A percentile compares a stretch with the other conserved stretches of the same genome.
phyloP scores from a whole-genome alignment of 1,284 basidiomycete genomes.

The Flammula alnicola region DNA sequence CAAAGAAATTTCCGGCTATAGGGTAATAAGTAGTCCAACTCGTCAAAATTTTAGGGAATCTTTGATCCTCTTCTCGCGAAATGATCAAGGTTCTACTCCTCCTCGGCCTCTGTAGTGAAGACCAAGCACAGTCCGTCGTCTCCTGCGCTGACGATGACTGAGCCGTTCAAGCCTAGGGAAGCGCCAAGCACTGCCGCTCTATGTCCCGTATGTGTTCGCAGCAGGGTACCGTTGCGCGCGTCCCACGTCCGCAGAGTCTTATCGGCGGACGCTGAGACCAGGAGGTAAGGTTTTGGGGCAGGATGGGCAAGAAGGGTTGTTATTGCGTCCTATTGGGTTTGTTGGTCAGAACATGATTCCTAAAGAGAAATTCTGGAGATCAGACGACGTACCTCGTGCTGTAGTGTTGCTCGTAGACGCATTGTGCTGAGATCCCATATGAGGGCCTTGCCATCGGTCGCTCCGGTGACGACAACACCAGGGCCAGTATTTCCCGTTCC shows the following conservation, averaged over 20 bases:
- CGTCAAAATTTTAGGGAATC: too few species aligned
- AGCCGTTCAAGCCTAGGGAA: constrained; percentile 69
- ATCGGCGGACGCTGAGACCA: constrained; percentile 88
- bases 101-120: constrained; percentile 63
- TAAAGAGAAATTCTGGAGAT: constrained; percentile 3
- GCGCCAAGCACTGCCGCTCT: constrained; percentile 81
- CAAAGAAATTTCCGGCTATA: too few species aligned
- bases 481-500: constrained; percentile 54
- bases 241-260: constrained; percentile 92
- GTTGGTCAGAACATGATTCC: constrained; percentile 21
- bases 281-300: constrained; percentile 70
- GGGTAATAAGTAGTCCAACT: too few species aligned
- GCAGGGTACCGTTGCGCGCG: constrained; percentile 78
- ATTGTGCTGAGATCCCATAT: constrained; percentile 94
- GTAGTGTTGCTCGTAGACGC: constrained; percentile 77
- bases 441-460: constrained; percentile 92
- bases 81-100: too few species aligned
- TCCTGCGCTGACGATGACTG: constrained; percentile 80
- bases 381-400: constrained; percentile 69
- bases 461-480: constrained; percentile 85
- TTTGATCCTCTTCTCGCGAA: too few species aligned
- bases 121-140: constrained; percentile 87
- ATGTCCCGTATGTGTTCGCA: constrained; percentile 88
- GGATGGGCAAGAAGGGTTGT: constrained; percentile 82
- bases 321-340: constrained; percentile 75